phyloP scores from a whole-genome alignment of 2,329 filamentous ascomycete genomes.

The Penicillium sp. region DNA sequence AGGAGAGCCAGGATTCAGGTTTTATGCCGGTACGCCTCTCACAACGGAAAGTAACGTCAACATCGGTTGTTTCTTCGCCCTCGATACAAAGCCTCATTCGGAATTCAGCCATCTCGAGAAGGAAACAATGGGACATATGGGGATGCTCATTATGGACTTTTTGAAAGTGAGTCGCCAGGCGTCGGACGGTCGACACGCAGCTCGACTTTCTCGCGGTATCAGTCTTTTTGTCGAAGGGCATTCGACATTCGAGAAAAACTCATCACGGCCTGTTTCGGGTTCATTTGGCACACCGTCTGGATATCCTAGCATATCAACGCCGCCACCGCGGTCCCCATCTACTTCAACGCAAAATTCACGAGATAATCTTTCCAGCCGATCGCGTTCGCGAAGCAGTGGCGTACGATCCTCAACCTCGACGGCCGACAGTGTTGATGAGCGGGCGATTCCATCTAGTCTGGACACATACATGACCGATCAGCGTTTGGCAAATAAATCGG shows the following conservation, averaged over 20 bases:
- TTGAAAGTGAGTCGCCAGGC: constrained; percentile 14
- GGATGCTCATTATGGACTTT: constrained; percentile 16
- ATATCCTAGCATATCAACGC: not conserved
- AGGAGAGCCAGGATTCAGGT: constrained; percentile 45
- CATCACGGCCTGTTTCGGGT: not conserved
- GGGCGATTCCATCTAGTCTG: not conserved
- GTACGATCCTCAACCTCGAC: not conserved
- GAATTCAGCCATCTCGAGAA: constrained; percentile 7
- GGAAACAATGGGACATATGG: constrained; percentile 11
- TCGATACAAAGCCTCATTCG: constrained; percentile 9
- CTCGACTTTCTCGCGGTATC: constrained; percentile 11
- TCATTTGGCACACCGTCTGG: not conserved
- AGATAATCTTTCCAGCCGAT: not conserved
- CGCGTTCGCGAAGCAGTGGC: not conserved
- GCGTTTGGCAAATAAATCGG: not conserved
- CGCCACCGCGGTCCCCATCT: not conserved
- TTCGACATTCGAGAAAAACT: not conserved
- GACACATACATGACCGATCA: not conserved
- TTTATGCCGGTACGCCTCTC: constrained; percentile 59
- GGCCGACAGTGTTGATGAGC: not conserved
- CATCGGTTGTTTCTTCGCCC: constrained; percentile 32
- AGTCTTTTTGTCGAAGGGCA: constrained; percentile 13
- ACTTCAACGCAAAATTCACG: not conserved
- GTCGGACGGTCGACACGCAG: constrained; percentile 9
- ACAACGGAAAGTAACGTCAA: constrained; percentile 53